Conservation (phyloP, 179 eudicot genomes). For the Drosera spatulata region DNA sequence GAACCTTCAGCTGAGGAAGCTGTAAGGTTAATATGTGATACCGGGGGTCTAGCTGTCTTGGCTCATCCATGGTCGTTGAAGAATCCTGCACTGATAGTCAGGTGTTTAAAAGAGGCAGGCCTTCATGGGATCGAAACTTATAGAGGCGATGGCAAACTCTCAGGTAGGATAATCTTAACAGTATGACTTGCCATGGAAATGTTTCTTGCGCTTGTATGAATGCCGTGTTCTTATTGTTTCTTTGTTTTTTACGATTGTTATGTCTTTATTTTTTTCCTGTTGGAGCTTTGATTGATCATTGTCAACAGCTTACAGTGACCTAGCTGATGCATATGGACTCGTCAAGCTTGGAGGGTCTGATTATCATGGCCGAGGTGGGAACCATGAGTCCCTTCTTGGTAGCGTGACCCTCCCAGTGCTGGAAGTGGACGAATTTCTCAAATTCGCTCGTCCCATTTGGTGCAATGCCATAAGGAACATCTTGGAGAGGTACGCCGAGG, state of each 20-base stretch:
- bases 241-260: too few species aligned
- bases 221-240: too few species aligned
- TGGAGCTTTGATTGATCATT: too few species aligned
- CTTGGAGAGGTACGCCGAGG: conserved; percentile 39
- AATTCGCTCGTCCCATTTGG: conserved; percentile 87
- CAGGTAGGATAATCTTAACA: conserved; percentile 30
- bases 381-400: conserved; percentile 68
- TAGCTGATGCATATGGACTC: conserved; percentile 68
- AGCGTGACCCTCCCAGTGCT: conserved; percentile 65
- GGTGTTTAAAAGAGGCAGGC: conserved; percentile 70
- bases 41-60: conserved; percentile 84
- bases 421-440: conserved; percentile 62
- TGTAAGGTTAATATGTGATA: conserved; percentile 52
- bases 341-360: conserved; percentile 96
- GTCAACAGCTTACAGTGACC: conserved; percentile 61
- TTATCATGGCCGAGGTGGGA: conserved; percentile 81
- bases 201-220: too few species aligned
- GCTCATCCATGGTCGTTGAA: conserved; percentile 99
- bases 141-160: conserved; percentile 84
- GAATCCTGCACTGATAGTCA: conserved; percentile 48
- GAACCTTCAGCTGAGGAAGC: conserved; percentile 88
- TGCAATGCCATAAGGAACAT: conserved; percentile 47
- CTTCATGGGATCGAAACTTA: conserved; percentile 91
- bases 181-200: too few species aligned
- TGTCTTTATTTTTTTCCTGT: too few species aligned